These are phyloP conservation scores for Plicaturopsis crispa DNA, from an alignment of 768 basidiomycete species.

Conservation along the genomic window DNA sequence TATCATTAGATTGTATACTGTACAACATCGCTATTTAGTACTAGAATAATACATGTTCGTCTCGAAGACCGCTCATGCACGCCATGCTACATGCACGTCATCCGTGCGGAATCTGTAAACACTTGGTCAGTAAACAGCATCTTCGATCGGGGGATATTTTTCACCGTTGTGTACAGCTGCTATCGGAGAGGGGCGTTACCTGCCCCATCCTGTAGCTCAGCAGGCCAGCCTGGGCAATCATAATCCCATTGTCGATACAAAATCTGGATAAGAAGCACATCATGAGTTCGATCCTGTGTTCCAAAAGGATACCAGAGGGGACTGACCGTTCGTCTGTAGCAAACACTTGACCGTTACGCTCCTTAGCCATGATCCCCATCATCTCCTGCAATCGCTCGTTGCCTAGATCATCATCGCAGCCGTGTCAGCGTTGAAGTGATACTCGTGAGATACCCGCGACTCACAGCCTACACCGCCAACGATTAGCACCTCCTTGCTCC, in stretches of 20 bases:
- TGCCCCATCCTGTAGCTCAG: conserved; percentile 89
- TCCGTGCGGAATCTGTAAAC: conserved; percentile 82
- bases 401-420: conserved; percentile 37
- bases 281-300: neutral
- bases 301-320: neutral
- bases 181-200: conserved; percentile 67
- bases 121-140: too few relatives aligned
- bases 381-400: conserved; percentile 93
- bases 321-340: conserved; percentile 90
- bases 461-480: conserved; percentile 99
- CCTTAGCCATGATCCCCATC: conserved; percentile 97
- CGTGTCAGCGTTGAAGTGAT: neutral
- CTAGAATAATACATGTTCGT: too few relatives aligned
- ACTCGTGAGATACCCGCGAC: conserved; percentile 22
- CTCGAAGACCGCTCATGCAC: too few relatives aligned
- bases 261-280: too few relatives aligned
- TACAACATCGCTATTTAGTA: too few relatives aligned
- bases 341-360: conserved; percentile 84
- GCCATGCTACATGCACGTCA: conserved; percentile 88
- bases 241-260: conserved; percentile 99
- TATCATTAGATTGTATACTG: conserved; percentile 5
- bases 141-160: conserved; percentile 10
- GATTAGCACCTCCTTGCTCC: conserved; percentile 91
- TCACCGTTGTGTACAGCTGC: conserved; percentile 88
- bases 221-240: conserved; percentile 98